phyloP scores from a whole-genome alignment of 352 stramenopile species.

The Pythium folliculosum region DNA sequence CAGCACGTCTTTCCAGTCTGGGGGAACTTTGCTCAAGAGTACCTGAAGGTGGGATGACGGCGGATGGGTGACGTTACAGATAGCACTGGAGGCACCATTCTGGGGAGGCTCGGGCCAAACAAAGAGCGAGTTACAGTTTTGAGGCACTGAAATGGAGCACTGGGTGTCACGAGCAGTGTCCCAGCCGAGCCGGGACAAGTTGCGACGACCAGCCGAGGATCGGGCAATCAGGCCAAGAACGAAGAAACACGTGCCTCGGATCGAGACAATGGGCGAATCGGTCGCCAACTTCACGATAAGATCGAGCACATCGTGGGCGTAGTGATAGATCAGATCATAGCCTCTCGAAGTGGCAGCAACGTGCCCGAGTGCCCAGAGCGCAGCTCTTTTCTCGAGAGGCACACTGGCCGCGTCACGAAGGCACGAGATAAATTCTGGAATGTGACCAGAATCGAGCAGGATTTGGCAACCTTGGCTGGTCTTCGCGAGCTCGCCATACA shows the following conservation, averaged over 20 bases:
- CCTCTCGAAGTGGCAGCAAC: conserved; percentile 76
- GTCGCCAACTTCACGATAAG: conserved; percentile 87
- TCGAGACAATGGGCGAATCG: conserved; percentile 78
- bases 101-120: conserved; percentile 57
- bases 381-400: conserved; percentile 83
- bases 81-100: conserved; percentile 21
- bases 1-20: conserved; percentile 79
- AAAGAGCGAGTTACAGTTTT: conserved; percentile 82
- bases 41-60: conserved; percentile 61
- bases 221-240: conserved; percentile 77
- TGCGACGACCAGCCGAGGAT: conserved; percentile 58
- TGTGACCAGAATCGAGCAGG: conserved; percentile 73
- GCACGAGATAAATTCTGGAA: conserved; percentile 82
- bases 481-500: conserved; percentile 88
- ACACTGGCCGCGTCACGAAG: conserved; percentile 81
- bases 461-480: conserved; percentile 82
- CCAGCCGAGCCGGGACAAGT: conserved; percentile 78
- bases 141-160: conserved; percentile 80
- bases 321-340: conserved; percentile 81
- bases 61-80: conserved; percentile 60
- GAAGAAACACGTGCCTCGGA: conserved; percentile 88
- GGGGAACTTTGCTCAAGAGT: conserved; percentile 68
- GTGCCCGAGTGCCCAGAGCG: conserved; percentile 82
- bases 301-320: conserved; percentile 82
- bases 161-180: conserved; percentile 66